These are phyloP conservation scores for Leucogyrophana mollusca DNA, from an alignment of 768 basidiomycete species.

Conservation along the genomic window DNA sequence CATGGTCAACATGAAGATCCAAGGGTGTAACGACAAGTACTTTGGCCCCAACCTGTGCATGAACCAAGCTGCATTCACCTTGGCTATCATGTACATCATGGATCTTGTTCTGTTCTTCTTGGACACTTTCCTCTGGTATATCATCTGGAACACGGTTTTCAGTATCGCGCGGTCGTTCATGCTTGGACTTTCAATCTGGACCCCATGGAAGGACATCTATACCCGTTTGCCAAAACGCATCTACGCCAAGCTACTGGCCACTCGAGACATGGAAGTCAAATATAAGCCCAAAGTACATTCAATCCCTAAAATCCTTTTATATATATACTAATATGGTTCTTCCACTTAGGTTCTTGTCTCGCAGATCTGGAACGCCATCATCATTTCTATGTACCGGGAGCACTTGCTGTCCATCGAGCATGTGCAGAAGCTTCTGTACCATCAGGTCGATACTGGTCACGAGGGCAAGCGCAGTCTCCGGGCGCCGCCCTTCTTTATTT, in stretches of 20 bases:
- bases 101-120: constrained; percentile 96
- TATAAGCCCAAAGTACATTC: constrained; percentile 94
- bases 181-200: constrained; percentile 96
- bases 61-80: constrained; percentile 92
- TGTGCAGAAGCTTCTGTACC: constrained; percentile 96
- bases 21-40: constrained; percentile 83
- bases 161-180: constrained; percentile 85
- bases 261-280: constrained; percentile 94
- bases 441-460: constrained; percentile 84
- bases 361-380: constrained; percentile 99
- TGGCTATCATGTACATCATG: constrained; percentile 99
- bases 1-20: constrained; percentile 96
- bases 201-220: constrained; percentile 98
- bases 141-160: constrained; percentile 98
- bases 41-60: constrained; percentile 83
- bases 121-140: constrained; percentile 99
- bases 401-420: constrained; percentile 98
- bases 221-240: constrained; percentile 95
- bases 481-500: constrained; percentile 97
- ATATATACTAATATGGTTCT: constrained; percentile 1
- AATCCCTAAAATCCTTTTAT: not conserved
- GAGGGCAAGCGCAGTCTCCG: constrained; percentile 90
- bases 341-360: constrained; percentile 89
- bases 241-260: constrained; percentile 93
- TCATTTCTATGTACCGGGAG: constrained; percentile 99